Base-by-base conservation (phyloP, 2,329 filamentous ascomycete species). In the Aspergillus pseudoglaucus region DNA sequence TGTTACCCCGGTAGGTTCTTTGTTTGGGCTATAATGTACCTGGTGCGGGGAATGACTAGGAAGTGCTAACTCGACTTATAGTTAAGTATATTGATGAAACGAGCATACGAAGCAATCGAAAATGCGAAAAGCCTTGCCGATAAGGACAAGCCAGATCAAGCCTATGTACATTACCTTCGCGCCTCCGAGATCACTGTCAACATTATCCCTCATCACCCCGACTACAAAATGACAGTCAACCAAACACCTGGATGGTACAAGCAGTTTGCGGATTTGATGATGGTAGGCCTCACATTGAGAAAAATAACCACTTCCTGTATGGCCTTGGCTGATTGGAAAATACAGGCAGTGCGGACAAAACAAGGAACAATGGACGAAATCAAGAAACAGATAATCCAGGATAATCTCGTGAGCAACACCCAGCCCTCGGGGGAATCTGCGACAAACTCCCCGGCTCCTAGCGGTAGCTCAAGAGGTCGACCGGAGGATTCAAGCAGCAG, bases 151-250 rank as follows among this genome's bases (percentile, higher is more conserved):
- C 81, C 83, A 4, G 89, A 93, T 61, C 68, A 82, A 33, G 90
- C 90, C 3, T 85, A 95, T 47, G 81, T 86, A 54, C 87, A 95
- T 52, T 97, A 91, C 62, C 78, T 97, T 49, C 81, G 85, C 53
- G 88, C 90, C 9, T 90, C 80, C 50, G 83, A 90, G 48, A 85
- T 96, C 47, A 80, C 87, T 12, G 77, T 90, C 44, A 83, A 91
- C 47, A 73, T 84, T 38, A 84, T 97, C 22, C 87, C 88, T 2
- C 77, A 76, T 32, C 89, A 95, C 64, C 81, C 79, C 48, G 87
- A 91, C 52, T 94, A 83, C 65, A 79, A 81, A 23, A 75, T 78
- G 45, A 72, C 90, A 49, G 79, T 81, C 57, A 69, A 69, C 33
- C 80, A 83, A 53, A 72, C 72, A 45, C 68, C 68, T 43, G 68